Base-by-base conservation (phyloP, 257 asterid genomes). In the Solanum phureja region DNA sequence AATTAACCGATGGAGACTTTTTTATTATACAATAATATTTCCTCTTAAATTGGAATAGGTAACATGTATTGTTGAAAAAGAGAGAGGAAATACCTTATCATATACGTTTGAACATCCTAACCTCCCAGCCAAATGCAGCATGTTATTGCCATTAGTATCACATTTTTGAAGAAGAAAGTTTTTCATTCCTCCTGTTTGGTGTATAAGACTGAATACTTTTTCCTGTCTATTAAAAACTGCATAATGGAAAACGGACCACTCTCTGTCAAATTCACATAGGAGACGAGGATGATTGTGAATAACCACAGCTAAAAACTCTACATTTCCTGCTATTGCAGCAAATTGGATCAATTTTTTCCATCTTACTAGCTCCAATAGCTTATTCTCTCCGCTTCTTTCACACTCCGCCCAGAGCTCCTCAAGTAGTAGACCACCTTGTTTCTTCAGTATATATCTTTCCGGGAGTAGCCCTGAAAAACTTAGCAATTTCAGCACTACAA, bases 281-380 rank as follows among this genome's bases (percentile, higher is more conserved):
- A 91, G 86, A 62, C 66, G 86, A 24, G 91, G 91, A 12, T 62
- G 16, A 12, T 46, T 34, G 3, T 73, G 74, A 31, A 86, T 46
- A 35, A 90, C 24, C 58, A 87, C 77, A 13, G 23, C 66, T 31
- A 91, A 66, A 29, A 91, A 86, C 86, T 87, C 90, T 10, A 86
- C 58, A 72, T 86, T 89, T n/a, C 92, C 92, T 24, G 13, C 66
- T 35, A 5, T 71, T 23, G 89, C 89, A 8, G 90, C 89, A 24
- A 12, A 21, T 4, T 86, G 87, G 33, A 88, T 71, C 46, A 88
- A 58, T 4, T 2, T n/a, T 29, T 27, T 0, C 19, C 64, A 0
- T 18, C 23, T 10, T 5, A 84, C 34, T 58, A 84, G 71, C 71
- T 85, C 42, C 16, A 18, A 4, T 62, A 74, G 35, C 34, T 44